These are phyloP conservation scores for Saccharomycopsis synnaedendra DNA, from an alignment of 805 yeast genomes.

Conservation along the genomic window DNA sequence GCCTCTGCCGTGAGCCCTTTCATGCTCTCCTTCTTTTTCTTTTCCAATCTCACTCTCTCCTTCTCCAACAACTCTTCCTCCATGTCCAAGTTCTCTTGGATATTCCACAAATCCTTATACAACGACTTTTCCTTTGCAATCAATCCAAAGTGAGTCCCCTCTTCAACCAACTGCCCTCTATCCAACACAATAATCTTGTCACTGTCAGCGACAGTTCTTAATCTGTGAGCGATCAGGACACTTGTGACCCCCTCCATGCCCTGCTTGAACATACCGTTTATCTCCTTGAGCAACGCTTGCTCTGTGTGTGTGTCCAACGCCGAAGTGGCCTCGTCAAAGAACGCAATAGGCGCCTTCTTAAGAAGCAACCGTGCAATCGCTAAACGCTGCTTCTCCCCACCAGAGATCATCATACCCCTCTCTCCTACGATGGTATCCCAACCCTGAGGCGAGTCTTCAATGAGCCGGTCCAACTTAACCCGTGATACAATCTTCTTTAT, in stretches of 20 bases:
- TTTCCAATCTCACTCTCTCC: constrained; percentile 17
- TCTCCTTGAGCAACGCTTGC: constrained; percentile 67
- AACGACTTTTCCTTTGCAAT: constrained; percentile 44
- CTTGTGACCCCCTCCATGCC: constrained; percentile 42
- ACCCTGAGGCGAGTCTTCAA: constrained; percentile 73
- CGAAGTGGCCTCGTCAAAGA: constrained; percentile 94
- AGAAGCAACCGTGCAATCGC: constrained; percentile 88
- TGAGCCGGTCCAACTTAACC: constrained; percentile 57
- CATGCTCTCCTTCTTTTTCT: constrained; percentile 7
- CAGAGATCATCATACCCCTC: constrained; percentile 97
- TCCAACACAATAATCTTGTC: constrained; percentile 85
- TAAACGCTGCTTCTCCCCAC: constrained; percentile 95
- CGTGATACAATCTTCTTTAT: constrained; percentile 50
- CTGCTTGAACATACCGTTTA: constrained; percentile 46
- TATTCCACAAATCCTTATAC: constrained; percentile 78
- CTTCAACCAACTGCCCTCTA: constrained; percentile 72
- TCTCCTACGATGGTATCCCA: constrained; percentile 85
- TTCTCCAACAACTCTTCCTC: constrained; percentile 27
- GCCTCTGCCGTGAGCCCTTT: neutral
- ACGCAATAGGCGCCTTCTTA: constrained; percentile 79
- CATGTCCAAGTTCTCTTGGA: constrained; percentile 70
- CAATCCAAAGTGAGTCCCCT: constrained; percentile 69
- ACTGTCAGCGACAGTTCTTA: constrained; percentile 87
- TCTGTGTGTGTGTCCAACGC: constrained; percentile 97
- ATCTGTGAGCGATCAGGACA: constrained; percentile 85